Evolutionary conservation across 176 grass and related monocot genomes (phyloP), one percentile per base, ranked within the genome.

Genomic region (Canna indica): DNA sequence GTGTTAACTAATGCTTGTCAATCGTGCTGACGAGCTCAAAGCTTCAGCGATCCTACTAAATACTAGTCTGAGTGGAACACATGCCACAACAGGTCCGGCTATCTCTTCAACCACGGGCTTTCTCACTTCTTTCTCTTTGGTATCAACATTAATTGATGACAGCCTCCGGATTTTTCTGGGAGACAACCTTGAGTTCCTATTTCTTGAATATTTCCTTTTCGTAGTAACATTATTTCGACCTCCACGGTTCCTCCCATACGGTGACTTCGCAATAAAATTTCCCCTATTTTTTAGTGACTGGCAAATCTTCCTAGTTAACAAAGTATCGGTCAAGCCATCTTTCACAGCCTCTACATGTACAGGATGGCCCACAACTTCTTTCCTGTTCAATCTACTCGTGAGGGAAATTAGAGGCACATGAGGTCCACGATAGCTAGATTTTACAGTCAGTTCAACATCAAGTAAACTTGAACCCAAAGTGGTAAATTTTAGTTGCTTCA

Each of bases 31-130:
- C 69, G 80, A 99, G 32, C 66, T 93, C 78, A 99, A 65, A 35
- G 87, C 90, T 77, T 99, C 95, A 59, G 90, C 90, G 72, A 94
- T 94, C 80, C 95, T 90, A 86, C 95, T 99, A 78, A 99, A 99
- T 80, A 94, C 95, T 29, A 94, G 82, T 54, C 95, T 86, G 65
- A 99, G 80, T 1, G 95, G 95, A 29, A 94, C 85, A 36, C 90
- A 99, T 0, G 90, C 82, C 2, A 94, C 83, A 4, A 84, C 82
- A 47, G 86, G 80, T 75, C 84, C 80, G 20, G 64, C 68, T 48
- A 87, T 77, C 70, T 84, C 86, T 47, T 61, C 80, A 80, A 94
- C 76, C 69, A 86, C 65, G n/a, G 81, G 27, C 39, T 81, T 94
- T 69, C 78, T 88, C 54, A 76, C 79, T 47, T 67, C 54, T 16